Conservation (phyloP, 345 rosid species). For the Dipteronia sinensis region DNA sequence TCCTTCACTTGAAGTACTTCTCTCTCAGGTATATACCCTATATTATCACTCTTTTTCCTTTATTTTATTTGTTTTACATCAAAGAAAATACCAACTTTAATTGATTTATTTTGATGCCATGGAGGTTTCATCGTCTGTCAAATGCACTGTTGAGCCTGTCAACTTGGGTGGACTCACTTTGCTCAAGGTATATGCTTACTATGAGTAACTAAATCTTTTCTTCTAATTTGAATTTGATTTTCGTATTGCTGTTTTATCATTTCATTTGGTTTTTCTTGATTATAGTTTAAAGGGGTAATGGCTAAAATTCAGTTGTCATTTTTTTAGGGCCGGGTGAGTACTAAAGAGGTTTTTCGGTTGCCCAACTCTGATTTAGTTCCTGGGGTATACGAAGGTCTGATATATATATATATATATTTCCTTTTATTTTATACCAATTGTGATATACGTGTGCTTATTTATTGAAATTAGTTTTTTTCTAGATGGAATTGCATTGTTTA, state of each 20-base stretch:
- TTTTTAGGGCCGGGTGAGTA: constrained; percentile 80
- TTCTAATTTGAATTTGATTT: not conserved
- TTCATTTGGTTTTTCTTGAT: not conserved
- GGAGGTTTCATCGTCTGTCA: constrained; percentile 57
- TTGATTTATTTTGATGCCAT: constrained; percentile 13
- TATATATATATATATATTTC: constrained; percentile 7
- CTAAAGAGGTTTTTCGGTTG: constrained; percentile 80
- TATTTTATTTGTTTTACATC: not conserved
- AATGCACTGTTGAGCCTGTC: constrained; percentile 50
- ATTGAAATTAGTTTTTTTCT: not conserved
- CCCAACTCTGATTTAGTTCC: constrained; percentile 92
- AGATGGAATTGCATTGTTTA: not conserved
- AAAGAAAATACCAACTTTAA: not conserved
- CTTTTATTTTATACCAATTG: not conserved
- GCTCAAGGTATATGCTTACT: constrained; percentile 51
- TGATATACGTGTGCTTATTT: not conserved
- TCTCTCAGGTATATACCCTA: constrained; percentile 53
- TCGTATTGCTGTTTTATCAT: not conserved
- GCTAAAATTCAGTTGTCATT: constrained; percentile 12
- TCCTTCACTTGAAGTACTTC: constrained; percentile 72
- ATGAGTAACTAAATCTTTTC: not conserved
- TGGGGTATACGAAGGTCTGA: constrained; percentile 87
- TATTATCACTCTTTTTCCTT: not conserved
- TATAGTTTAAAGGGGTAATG: not conserved
- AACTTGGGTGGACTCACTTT: constrained; percentile 58